These are phyloP conservation scores for Sonneratia caseolaris DNA, from an alignment of 345 rosid genomes.

Conservation along the genomic window DNA sequence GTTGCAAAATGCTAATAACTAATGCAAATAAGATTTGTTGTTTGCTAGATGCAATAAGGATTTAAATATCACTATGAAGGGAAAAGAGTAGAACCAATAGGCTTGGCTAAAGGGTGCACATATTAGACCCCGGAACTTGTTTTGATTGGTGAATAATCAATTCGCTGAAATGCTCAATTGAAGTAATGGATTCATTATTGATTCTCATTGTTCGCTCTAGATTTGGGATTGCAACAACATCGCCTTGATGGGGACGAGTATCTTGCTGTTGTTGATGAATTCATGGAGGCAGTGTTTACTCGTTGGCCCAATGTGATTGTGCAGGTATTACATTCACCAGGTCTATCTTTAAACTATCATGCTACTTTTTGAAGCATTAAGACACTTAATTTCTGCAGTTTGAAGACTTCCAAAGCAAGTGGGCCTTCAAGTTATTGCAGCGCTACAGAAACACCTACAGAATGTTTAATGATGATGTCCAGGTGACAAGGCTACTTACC, in stretches of 20 bases:
- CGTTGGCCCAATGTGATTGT: conserved; percentile 98
- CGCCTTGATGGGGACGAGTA: conserved; percentile 86
- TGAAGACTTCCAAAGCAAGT: conserved; percentile 99
- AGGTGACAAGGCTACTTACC: conserved; percentile 32
- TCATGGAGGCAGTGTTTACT: conserved; percentile 96
- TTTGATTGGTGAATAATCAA: not conserved
- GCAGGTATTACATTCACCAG: conserved; percentile 42
- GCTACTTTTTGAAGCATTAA: conserved; percentile 3
- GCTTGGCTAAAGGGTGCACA: not conserved
- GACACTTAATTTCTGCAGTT: conserved; percentile 39
- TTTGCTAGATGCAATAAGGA: not conserved
- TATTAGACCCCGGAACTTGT: not conserved
- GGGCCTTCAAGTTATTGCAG: conserved; percentile 98
- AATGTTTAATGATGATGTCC: conserved; percentile 99
- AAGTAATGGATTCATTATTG: not conserved
- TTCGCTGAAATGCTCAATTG: not conserved
- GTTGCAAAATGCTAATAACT: not conserved
- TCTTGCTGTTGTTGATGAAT: conserved; percentile 71
- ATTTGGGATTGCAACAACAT: conserved; percentile 83
- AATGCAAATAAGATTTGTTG: not conserved
- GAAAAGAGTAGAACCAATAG: not conserved
- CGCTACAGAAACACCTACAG: conserved; percentile 67
- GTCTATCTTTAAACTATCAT: conserved; percentile 8
- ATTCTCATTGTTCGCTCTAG: conserved; percentile 26
- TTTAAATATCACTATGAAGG: not conserved